Evolutionary conservation across 1,139 yeast genomes (phyloP).

Genomic region (Debaryomyces sp.): DNA sequence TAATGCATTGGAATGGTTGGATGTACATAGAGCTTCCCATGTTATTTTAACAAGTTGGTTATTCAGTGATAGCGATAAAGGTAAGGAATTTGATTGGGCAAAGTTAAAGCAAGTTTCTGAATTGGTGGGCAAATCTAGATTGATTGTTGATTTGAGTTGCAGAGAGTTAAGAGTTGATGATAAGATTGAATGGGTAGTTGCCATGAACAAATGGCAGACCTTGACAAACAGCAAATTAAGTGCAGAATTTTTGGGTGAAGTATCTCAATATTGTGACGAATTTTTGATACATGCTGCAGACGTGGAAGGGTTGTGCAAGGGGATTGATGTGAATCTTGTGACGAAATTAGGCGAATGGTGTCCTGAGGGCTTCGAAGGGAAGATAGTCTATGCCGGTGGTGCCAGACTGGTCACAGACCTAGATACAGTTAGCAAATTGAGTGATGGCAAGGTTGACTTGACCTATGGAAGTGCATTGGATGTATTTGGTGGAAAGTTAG

Average conservation of each 20-base stretch:
- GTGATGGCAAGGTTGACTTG: constrained; percentile 82
- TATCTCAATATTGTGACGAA: constrained; percentile 75
- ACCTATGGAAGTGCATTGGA: constrained; percentile 94
- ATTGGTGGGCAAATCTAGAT: constrained; percentile 60
- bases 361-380: constrained; percentile 54
- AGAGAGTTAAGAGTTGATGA: constrained; percentile 45
- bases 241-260: constrained; percentile 50
- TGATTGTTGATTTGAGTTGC: constrained; percentile 94
- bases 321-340: constrained; percentile 84
- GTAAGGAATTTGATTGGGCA: constrained; percentile 54
- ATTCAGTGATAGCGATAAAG: constrained; percentile 54
- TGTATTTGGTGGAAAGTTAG: constrained; percentile 87
- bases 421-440: constrained; percentile 60
- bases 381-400: constrained; percentile 96
- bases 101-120: constrained; percentile 52
- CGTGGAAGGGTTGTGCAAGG: constrained; percentile 93
- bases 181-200: constrained; percentile 72
- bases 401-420: constrained; percentile 77
- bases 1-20: constrained; percentile 79
- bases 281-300: constrained; percentile 96
- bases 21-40: constrained; percentile 64
- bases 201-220: constrained; percentile 97
- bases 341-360: constrained; percentile 77
- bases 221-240: constrained; percentile 66
- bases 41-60: constrained; percentile 91